These are phyloP conservation scores for Fusarium stilboides DNA, from an alignment of 2,329 filamentous ascomycete genomes.

Conservation along the genomic window DNA sequence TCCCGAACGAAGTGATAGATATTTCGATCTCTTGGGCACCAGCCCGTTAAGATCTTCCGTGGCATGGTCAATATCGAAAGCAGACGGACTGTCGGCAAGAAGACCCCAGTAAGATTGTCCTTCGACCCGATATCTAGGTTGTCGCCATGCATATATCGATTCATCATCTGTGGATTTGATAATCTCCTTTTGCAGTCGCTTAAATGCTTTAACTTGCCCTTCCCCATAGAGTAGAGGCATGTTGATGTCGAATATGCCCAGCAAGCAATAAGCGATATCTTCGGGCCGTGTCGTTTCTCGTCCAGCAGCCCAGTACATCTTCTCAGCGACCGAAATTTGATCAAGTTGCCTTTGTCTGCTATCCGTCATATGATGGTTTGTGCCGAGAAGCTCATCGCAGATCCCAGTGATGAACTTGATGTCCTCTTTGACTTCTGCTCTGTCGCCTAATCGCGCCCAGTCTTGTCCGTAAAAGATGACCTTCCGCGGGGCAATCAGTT, in stretches of 20 bases:
- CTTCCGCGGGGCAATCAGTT: constrained; percentile 49
- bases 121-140: constrained; percentile 25
- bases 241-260: constrained; percentile 54
- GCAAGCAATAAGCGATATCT: constrained; percentile 53
- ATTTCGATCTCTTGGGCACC: constrained; percentile 42
- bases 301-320: constrained; percentile 52
- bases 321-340: constrained; percentile 47
- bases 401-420: constrained; percentile 43
- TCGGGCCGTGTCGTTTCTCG: constrained; percentile 51
- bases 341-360: constrained; percentile 15
- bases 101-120: constrained; percentile 49
- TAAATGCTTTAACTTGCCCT: constrained; percentile 50
- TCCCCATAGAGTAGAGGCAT: constrained; percentile 56
- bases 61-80: constrained; percentile 45
- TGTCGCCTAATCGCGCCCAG: constrained; percentile 42
- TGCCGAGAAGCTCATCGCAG: constrained; percentile 36
- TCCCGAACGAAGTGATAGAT: constrained; percentile 46
- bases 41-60: constrained; percentile 37
- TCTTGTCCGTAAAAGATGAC: constrained; percentile 46
- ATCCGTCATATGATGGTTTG: constrained; percentile 23
- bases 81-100: constrained; percentile 47
- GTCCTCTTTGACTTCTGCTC: constrained; percentile 37
- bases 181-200: constrained; percentile 50
- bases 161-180: constrained; percentile 51
- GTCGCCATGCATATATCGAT: constrained; percentile 51